Percentiles rank a stretch among this genome's conserved stretches.
Evolutionary conservation across 2,329 filamentous ascomycete species (phyloP).

Genomic region (Diplodia scrobiculata): DNA sequence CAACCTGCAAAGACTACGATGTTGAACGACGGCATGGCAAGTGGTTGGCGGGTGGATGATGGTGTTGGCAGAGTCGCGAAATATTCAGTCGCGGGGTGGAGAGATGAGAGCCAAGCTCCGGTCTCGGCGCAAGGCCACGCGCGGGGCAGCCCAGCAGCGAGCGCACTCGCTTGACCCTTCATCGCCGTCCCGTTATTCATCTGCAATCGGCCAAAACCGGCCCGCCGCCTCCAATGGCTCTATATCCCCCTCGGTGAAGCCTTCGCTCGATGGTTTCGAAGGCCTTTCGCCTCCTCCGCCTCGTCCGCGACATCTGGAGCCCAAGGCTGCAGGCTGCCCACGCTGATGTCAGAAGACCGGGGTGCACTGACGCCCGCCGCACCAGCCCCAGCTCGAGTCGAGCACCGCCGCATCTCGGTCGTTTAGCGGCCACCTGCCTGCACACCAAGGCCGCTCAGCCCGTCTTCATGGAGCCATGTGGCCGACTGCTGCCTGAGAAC

Average conservation of each 20-base stretch:
- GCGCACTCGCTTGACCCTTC: no score
- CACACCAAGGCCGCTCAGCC: constrained; percentile 2
- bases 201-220: not conserved
- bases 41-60: not conserved
- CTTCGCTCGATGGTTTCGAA: not conserved
- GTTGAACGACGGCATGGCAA: constrained; percentile 46
- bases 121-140: constrained; percentile 13
- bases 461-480: not conserved
- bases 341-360: constrained; percentile 21
- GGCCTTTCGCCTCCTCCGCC: not conserved
- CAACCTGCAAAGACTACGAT: constrained; percentile 48
- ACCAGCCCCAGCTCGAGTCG: not conserved
- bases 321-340: constrained; percentile 9
- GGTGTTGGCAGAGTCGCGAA: constrained; percentile 6
- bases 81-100: constrained; percentile 27
- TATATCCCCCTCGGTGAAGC: no score
- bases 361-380: constrained; percentile 14
- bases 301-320: not conserved
- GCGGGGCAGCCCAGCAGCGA: constrained; percentile 18
- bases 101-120: constrained; percentile 21
- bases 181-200: not conserved
- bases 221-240: not conserved
- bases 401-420: constrained; percentile 10
- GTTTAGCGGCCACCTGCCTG: not conserved
- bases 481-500: constrained; percentile 12